Evolutionary conservation across 345 rosid genomes (phyloP).

Genomic region (Balakata baccata): DNA sequence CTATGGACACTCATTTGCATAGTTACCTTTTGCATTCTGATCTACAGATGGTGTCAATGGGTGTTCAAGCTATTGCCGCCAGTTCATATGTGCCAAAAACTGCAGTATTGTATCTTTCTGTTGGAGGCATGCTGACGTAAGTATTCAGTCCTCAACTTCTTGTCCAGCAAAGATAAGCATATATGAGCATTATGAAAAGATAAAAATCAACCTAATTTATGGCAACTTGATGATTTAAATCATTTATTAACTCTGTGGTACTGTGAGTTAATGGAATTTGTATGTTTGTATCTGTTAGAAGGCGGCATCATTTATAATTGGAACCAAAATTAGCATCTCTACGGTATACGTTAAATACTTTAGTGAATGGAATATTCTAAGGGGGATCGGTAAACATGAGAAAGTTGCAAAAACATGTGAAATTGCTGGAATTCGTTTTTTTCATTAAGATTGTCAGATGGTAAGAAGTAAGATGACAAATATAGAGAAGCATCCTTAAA

Average conservation of each 20-base stretch:
- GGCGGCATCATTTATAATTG: background rate
- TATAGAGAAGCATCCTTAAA: background rate
- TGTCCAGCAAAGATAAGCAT: background rate
- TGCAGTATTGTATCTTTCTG: slow-evolving; percentile 61
- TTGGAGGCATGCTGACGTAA: slow-evolving; percentile 91
- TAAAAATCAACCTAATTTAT: background rate
- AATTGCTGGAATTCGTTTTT: background rate
- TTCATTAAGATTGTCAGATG: background rate
- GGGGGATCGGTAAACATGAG: background rate
- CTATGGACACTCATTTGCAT: background rate
- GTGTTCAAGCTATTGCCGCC: slow-evolving; percentile 70
- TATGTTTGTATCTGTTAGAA: slow-evolving; percentile 4
- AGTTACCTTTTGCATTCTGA: slow-evolving; percentile 13
- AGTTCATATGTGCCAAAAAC: slow-evolving; percentile 52
- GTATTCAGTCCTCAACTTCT: slow-evolving; percentile 27
- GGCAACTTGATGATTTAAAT: background rate
- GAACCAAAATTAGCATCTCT: background rate
- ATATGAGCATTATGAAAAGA: background rate
- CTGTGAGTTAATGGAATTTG: background rate
- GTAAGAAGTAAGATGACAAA: slow-evolving; percentile 3
- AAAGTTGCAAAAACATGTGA: background rate
- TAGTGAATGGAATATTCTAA: background rate
- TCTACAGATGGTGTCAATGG: slow-evolving; percentile 63
- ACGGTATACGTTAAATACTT: background rate
- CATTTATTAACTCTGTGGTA: background rate